Conservation (phyloP, 2,329 filamentous ascomycete species). For the Trichoderma sp. region DNA sequence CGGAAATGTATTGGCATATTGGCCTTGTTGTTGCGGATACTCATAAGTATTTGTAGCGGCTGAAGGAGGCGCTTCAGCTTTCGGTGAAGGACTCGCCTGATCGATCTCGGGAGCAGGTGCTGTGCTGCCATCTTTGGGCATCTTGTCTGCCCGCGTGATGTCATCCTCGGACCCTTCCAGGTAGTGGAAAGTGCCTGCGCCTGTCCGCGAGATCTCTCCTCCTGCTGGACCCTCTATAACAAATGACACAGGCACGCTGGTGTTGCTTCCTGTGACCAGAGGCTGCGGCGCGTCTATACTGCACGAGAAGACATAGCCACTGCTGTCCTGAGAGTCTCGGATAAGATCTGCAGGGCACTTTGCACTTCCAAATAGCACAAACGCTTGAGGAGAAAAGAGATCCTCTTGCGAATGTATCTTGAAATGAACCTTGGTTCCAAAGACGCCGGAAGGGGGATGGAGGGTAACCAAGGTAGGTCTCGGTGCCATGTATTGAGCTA, state of each 20-base stretch:
- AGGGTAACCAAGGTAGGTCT: slow-evolving; percentile 64
- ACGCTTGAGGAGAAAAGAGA: slow-evolving; percentile 62
- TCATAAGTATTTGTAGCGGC: slow-evolving; percentile 49
- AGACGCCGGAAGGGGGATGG: slow-evolving; percentile 66
- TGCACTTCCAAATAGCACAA: slow-evolving; percentile 75
- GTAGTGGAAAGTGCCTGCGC: slow-evolving; percentile 51
- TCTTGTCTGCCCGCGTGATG: slow-evolving; percentile 43
- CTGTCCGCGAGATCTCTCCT: slow-evolving; percentile 54
- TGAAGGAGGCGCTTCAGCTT: slow-evolving; percentile 46
- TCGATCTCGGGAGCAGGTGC: slow-evolving; percentile 41
- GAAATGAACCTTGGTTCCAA: slow-evolving; percentile 71
- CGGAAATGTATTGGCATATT: slow-evolving; percentile 44
- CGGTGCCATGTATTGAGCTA: slow-evolving; percentile 67
- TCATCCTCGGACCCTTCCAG: slow-evolving; percentile 52
- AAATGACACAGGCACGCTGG: slow-evolving; percentile 58
- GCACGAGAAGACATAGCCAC: slow-evolving; percentile 70
- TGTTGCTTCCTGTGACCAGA: slow-evolving; percentile 50
- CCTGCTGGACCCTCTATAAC: slow-evolving; percentile 54
- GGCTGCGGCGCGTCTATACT: slow-evolving; percentile 69
- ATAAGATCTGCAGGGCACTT: slow-evolving; percentile 64
- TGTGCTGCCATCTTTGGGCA: slow-evolving; percentile 41
- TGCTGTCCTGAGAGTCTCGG: slow-evolving; percentile 56
- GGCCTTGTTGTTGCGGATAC: slow-evolving; percentile 46
- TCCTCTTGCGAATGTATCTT: slow-evolving; percentile 77
- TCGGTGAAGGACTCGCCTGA: slow-evolving; percentile 46